Evolutionary conservation across 345 rosid species (phyloP), one percentile per base, ranked within the genome.

Genomic region (Physaria fendleri): DNA sequence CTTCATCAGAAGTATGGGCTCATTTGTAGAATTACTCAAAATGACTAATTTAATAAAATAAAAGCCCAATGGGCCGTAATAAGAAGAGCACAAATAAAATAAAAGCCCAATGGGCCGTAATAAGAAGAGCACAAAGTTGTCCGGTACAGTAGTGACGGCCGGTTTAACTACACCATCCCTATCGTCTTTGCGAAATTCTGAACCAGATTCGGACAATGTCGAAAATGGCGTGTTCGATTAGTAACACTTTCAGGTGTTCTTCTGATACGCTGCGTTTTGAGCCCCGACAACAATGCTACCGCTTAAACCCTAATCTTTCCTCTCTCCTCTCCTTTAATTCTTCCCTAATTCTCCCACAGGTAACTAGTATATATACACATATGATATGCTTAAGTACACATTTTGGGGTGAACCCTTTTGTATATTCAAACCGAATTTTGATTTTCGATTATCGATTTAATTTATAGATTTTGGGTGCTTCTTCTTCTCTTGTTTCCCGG

Each of bases 201-300:
- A 12, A 58, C 39, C 72, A 59, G 12, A 14, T 58, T 69, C 4
- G 56, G 24, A 53, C 45, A 46, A 54, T 32, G 51, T n/a, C 64
- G 49, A 20, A 34, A 55, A 83, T 83, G 87, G 84, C 80, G 49
- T 62, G 62, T 75, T 69, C 66, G 25, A 46, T 74, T 37, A 63
- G 60, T 59, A 48, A 43, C 40, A 3, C 33, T 13, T 71, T 74
- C 80, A 81, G 85, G 66, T 77, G 72, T 62, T 43, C 66, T 50
- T 68, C 63, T 22, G 72, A 82, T 73, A 82, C 74, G 65, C 77
- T 65, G 71, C 78, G 82, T 78, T 84, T 80, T 25, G 41, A 55
- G 41, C 65, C 47, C 63, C 62, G 67, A 52, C 52, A 51, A 62
- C 81, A 16, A 47, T n/a, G n/a, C n/a, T n/a, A n/a, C 40, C 64